Evolutionary conservation across 208 protist genomes (phyloP), one percentile per base, ranked within the genome.

Genomic region (Jaenimonas drosophilae): DNA sequence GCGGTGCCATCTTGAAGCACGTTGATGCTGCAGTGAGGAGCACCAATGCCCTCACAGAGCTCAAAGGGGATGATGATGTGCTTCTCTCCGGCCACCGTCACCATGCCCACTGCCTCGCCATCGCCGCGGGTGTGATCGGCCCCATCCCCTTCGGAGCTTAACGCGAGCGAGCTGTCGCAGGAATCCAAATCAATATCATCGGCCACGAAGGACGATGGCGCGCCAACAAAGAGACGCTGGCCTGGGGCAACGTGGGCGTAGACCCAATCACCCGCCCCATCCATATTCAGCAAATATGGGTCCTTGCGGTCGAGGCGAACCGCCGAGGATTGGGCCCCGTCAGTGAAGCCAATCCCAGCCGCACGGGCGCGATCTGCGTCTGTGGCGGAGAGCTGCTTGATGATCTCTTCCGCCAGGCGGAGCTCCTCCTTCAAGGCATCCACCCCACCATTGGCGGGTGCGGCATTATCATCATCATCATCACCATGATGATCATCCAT

Each of bases 201-300:
- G n/a, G n/a, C n/a, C n/a, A n/a, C n/a, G n/a, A n/a, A n/a, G n/a
- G n/a, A n/a, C n/a, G n/a, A n/a, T n/a, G n/a, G n/a, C n/a, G n/a
- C 57, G 23, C 74, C 76, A 0, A 90, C 46, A 36, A 52, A 68
- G 4, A 66, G 76, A 14, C 51, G 24, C 6, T 51, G 20, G 1
- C 30, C 50, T 0, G 45, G 40, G 4, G 54, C 54, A 32, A 90
- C 47, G 39, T 87, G 58, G 3, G 69, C 76, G 4, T 78, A 49
- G 0, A 91, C 63, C 78, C 77, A 91, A 32, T 82, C 65, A 2
- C 78, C 77, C 17, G 62, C 61, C 14, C 71, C 76, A 50, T 82
- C 72, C 25, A 88, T 51, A 49, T 91, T 88, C 19, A 91, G 52
- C 48, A 91, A 19, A 45, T 86, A 88, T 2, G 69, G 69, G 5